These are phyloP conservation scores for Amanita subjunquillea DNA, from an alignment of 768 basidiomycete genomes.

Conservation along the genomic window DNA sequence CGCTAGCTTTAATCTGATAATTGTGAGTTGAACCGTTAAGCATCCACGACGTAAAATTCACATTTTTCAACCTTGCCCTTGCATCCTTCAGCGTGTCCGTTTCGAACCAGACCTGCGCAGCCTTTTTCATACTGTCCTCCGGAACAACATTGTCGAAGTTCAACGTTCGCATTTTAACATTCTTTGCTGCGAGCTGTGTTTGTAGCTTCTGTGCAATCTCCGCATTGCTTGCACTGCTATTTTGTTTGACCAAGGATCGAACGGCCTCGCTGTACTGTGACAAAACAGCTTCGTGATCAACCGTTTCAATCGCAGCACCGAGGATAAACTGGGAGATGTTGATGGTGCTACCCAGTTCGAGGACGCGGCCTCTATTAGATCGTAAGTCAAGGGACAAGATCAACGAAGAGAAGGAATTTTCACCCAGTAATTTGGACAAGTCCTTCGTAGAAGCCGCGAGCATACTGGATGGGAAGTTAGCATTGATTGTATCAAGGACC, in stretches of 20 bases:
- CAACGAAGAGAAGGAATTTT: background rate
- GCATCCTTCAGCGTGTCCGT: background rate
- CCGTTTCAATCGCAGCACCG: slow-evolving; percentile 19
- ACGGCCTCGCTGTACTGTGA: slow-evolving; percentile 17
- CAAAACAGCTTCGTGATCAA: slow-evolving; percentile 14
- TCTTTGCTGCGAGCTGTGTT: slow-evolving; percentile 9
- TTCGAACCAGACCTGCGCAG: background rate
- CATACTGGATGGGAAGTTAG: background rate
- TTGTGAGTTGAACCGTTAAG: background rate
- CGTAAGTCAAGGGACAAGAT: background rate
- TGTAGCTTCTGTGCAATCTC: background rate
- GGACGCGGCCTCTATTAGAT: slow-evolving; percentile 14
- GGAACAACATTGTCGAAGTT: slow-evolving; percentile 13
- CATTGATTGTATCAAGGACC: background rate
- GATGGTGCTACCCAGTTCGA: slow-evolving; percentile 18
- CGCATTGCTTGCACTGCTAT: slow-evolving; percentile 8
- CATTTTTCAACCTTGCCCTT: background rate
- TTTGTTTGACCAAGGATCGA: slow-evolving; percentile 14
- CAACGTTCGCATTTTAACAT: slow-evolving; percentile 15
- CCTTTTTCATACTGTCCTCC: background rate
- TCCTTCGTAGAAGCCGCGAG: background rate
- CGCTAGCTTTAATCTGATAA: background rate
- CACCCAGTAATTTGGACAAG: background rate
- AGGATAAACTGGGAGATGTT: slow-evolving; percentile 20
- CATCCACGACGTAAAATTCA: background rate